Evolutionary conservation across 1,284 basidiomycete species (phyloP), one percentile per base, ranked within the genome.

Genomic region (Cutaneotrichosporon spelunceum): DNA sequence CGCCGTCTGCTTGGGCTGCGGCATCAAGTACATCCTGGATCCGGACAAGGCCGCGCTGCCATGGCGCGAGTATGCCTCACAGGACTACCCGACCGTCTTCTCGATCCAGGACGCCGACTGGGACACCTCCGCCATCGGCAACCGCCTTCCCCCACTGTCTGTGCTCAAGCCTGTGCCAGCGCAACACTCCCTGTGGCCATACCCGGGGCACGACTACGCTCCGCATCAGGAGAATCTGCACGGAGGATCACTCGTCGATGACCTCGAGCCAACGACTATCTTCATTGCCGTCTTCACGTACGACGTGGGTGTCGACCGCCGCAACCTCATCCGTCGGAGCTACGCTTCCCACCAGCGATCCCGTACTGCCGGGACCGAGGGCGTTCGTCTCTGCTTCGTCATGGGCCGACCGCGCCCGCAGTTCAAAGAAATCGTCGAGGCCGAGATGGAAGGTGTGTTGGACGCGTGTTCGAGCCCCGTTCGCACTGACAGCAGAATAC

Each of bases 1-100:
- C 24, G 26, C 19, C 39, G 19, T 52, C 26, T 42, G 34, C 49
- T 27, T 53, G 4, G 49, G 49, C 5, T 53, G 23, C n/a, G 82
- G 90, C 59, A 84, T 97, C 76, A 93, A 93, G 74, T 89, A 95
- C 78, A 85, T 94, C 66, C 85, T 97, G 72, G 94, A 97, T 75
- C 92, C 93, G 50, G 95, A 99, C 83, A 97, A 97, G 78, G 88
- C 90, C 60, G 88, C 92, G 16, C 80, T 95, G 30, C 93, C 94
- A 48, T 99, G 93, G 93, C 86, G 93, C 67, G 86, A 88, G 27
- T 95, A 95, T 76, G 98, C 95, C 84, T 88, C 57, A 80, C 86
- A 64, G 83, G 86, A 70, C 44, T 68, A 75, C 42, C 77, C 78
- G 1, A 67, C 70, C 14, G 69, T 76, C 39, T 77, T 72, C 63